Percentiles rank a stretch among this genome's conserved stretches.
Evolutionary conservation across 2,329 filamentous ascomycete genomes (phyloP).

Genomic region (Diaporthe sp.): DNA sequence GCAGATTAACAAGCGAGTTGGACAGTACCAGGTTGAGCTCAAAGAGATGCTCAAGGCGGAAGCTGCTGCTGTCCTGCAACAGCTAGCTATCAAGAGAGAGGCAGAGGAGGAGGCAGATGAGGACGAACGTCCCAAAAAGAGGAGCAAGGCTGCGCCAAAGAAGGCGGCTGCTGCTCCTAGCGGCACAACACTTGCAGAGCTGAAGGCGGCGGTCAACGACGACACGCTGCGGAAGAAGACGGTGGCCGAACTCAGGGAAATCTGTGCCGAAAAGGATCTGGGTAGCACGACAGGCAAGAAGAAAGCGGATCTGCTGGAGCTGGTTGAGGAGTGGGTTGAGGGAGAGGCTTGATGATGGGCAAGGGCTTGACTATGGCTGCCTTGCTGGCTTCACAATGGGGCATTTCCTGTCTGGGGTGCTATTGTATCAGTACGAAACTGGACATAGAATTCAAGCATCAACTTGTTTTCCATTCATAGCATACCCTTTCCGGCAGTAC

Average conservation of each 20-base stretch:
- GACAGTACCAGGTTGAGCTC: constrained; percentile 82
- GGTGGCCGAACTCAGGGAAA: constrained; percentile 62
- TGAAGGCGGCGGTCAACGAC: constrained; percentile 56
- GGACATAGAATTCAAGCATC: background rate
- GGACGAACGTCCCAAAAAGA: constrained; percentile 57
- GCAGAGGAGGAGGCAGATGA: constrained; percentile 53
- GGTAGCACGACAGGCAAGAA: constrained; percentile 57
- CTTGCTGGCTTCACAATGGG: background rate
- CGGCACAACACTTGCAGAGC: constrained; percentile 55
- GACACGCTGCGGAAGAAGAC: constrained; percentile 64
- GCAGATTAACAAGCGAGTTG: constrained; percentile 90
- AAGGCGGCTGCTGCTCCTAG: constrained; percentile 41
- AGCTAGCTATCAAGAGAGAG: constrained; percentile 62
- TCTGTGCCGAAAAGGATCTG: constrained; percentile 59
- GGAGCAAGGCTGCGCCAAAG: constrained; percentile 46
- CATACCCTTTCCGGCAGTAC: background rate
- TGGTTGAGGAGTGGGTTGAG: constrained; percentile 67
- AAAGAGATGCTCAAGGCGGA: constrained; percentile 74
- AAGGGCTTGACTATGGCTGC: background rate
- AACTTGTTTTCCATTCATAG: background rate
- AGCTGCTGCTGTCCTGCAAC: constrained; percentile 48
- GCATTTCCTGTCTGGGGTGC: background rate
- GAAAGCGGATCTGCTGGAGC: constrained; percentile 66
- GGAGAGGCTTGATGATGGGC: background rate
- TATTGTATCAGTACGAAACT: background rate